Percentiles rank a stretch among this genome's conserved stretches.
Evolutionary conservation across 208 protist species (phyloP).

Genomic region (Trichomonas tenax): DNA sequence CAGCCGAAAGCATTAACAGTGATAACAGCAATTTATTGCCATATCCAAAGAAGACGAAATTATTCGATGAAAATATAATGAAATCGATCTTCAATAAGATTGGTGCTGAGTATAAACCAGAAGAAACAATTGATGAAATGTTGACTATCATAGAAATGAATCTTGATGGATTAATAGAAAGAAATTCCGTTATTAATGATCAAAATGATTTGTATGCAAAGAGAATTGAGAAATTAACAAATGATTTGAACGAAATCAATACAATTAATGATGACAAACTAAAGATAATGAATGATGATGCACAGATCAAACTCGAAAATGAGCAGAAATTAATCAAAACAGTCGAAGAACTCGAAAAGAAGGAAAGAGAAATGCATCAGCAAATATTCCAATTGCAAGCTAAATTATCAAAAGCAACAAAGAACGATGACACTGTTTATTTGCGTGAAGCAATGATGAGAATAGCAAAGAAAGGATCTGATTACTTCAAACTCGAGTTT

Average conservation of each 20-base stretch:
- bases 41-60: background rate
- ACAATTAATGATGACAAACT: background rate
- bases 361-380: background rate
- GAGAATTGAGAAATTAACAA: background rate
- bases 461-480: background rate
- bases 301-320: background rate
- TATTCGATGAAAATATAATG: background rate
- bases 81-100: background rate
- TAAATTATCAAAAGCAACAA: background rate
- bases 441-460: background rate
- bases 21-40: too few relatives aligned
- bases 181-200: background rate
- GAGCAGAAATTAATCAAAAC: background rate
- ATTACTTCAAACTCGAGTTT: background rate
- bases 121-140: background rate
- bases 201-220: background rate
- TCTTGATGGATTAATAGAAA: background rate
- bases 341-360: background rate
- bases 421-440: background rate
- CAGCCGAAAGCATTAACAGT: too few relatives aligned
- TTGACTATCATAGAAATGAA: background rate
- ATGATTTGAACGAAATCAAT: background rate
- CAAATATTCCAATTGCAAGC: background rate
- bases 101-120: background rate
- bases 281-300: background rate